A percentile compares a stretch with the other conserved stretches of the same genome.
These are phyloP conservation scores for Tillandsia fasciculata DNA, from an alignment of 176 grass and related monocot genomes.

Conservation along the genomic window DNA sequence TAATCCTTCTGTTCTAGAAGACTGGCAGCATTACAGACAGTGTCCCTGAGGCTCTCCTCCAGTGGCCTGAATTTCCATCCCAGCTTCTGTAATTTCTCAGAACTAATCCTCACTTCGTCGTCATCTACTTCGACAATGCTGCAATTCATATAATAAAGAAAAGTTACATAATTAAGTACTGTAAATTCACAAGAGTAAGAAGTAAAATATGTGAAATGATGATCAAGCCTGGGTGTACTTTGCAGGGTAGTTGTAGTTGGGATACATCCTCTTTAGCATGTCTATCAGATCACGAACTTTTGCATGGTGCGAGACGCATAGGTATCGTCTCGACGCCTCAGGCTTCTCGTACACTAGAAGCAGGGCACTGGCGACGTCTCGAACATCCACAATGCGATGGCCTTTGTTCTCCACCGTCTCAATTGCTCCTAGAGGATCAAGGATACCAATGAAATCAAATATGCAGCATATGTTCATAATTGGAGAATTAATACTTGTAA, in stretches of 20 bases:
- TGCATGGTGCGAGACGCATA: conserved; percentile 23
- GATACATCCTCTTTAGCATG: conserved; percentile 39
- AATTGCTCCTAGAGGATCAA: conserved; percentile 15
- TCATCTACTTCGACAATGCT: conserved; percentile 22
- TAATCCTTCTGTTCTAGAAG: conserved; percentile 20
- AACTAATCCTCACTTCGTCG: neutral
- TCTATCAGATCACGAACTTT: conserved; percentile 27
- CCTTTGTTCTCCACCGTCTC: conserved; percentile 30
- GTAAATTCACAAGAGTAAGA: neutral
- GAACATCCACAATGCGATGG: conserved; percentile 35
- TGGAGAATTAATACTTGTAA: no score
- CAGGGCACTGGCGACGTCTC: conserved; percentile 40
- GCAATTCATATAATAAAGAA: neutral
- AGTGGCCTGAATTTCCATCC: conserved; percentile 38
- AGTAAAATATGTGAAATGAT: neutral
- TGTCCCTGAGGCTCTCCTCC: conserved; percentile 34
- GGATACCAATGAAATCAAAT: neutral
- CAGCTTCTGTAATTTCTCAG: conserved; percentile 29
- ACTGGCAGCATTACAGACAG: conserved; percentile 22
- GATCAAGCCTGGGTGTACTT: conserved; percentile 14
- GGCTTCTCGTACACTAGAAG: conserved; percentile 37
- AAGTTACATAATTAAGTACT: neutral
- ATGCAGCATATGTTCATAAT: neutral
- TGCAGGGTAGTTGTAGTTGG: conserved; percentile 28
- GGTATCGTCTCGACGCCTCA: conserved; percentile 28